Base-by-base conservation (phyloP, 352 stramenopile genomes). In the Globisporangium echinulatum region DNA sequence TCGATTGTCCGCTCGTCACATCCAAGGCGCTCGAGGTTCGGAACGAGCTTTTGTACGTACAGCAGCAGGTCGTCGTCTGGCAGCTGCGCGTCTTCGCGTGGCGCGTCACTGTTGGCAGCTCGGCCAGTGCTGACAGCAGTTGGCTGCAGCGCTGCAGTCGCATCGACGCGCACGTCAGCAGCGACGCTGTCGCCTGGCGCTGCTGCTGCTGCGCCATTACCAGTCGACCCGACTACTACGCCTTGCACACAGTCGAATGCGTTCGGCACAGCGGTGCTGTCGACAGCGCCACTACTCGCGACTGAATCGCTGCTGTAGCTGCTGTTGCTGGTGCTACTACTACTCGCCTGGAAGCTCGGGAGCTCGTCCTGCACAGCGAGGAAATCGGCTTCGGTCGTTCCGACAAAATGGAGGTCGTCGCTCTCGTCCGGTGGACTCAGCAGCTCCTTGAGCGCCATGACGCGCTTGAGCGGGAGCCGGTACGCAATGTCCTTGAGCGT, bases 1-100 rank as follows among this genome's bases (percentile, higher is more conserved):
- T 65, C 46, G 48, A 65, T 65, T 40, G 59, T 65, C 52, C 48
- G 59, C 48, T 65, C 59, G n/a, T 65, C 59, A 40, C 59, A 65
- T 14, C 59, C 59, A 2, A 65, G 46, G 7, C 59, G 59, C 54
- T 65, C 59, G 47, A 65, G 59, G 48, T 60, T 57, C 40, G 59
- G 59, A n/a, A 65, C 54, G 53, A 65, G 59, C 59, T 55, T 59
- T 53, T 65, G 59, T 17, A 65, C 48, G 48, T 65, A 59, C 48
- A 38, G 15, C n/a, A 65, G 59, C 39, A 65, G 49, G 39, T 65
- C 54, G 2, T 47, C 48, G n/a, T 65, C 59, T 4, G 48, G 15
- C 37, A 61, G 10, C 8, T 39, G 59, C 47, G 53, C 37, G 40
- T 47, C 52, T n/a, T 64, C 51, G 40, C 15, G 25, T 10, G 7